Conservation (phyloP, 306 rosid genomes). For the Geum urbanum region DNA sequence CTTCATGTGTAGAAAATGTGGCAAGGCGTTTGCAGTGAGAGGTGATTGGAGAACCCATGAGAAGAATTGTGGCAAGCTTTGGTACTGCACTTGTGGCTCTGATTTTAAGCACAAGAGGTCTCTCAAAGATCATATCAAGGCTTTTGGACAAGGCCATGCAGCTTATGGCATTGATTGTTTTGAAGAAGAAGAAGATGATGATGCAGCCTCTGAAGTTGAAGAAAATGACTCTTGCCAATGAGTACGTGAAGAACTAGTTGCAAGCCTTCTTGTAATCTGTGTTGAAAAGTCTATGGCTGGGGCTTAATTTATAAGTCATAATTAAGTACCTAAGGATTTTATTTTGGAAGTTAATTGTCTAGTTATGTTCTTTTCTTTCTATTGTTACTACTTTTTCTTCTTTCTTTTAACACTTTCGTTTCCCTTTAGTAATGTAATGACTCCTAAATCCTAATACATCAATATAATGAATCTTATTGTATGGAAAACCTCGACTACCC, state of each 20-base stretch:
- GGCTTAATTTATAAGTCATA: constrained; percentile 4
- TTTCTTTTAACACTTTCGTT: neutral
- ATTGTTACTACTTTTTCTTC: neutral
- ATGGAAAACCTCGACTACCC: neutral
- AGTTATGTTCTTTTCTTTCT: neutral
- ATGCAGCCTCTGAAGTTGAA: constrained; percentile 61
- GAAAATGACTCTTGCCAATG: constrained; percentile 44
- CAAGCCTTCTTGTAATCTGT: neutral
- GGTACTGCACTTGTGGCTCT: constrained; percentile 95
- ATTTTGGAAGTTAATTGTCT: neutral
- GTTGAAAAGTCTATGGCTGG: neutral
- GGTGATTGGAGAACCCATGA: constrained; percentile 99
- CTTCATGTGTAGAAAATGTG: constrained; percentile 78
- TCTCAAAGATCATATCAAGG: constrained; percentile 83
- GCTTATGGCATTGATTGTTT: constrained; percentile 67
- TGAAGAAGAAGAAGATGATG: constrained; percentile 57
- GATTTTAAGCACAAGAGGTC: constrained; percentile 93
- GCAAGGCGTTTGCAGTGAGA: constrained; percentile 89
- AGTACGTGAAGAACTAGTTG: constrained; percentile 6
- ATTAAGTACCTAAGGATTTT: neutral
- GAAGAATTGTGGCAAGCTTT: constrained; percentile 91
- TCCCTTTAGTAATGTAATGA: constrained; percentile 6
- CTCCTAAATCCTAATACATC: neutral
- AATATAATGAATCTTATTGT: neutral
- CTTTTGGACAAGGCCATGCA: constrained; percentile 74